These are phyloP conservation scores for Mortierella sp. DNA, from an alignment of 371 early-diverging fungal species.

Conservation along the genomic window DNA sequence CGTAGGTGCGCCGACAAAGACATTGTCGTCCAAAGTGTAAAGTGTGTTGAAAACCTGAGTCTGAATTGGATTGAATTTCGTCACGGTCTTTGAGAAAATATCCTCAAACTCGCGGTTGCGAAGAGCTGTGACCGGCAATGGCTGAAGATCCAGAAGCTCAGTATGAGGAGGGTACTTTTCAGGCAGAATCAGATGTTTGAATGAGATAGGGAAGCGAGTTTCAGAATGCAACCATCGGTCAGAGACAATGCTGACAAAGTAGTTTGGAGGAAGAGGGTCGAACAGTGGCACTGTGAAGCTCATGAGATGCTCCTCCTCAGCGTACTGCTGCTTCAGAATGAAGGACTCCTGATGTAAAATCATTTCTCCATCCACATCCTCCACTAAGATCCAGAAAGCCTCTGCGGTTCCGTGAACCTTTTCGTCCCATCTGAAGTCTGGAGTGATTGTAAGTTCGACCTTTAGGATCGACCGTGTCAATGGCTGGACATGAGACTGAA, in stretches of 20 bases:
- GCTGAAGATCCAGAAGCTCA: constrained; percentile 93
- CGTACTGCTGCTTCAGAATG: constrained; percentile 83
- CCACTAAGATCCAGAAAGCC: constrained; percentile 94
- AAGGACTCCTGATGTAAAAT: constrained; percentile 92
- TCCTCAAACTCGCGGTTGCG: constrained; percentile 79
- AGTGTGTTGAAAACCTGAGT: constrained; percentile 95
- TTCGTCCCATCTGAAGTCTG: constrained; percentile 95
- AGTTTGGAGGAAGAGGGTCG: constrained; percentile 96
- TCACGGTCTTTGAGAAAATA: constrained; percentile 72
- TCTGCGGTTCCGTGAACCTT: constrained; percentile 88
- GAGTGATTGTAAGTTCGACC: constrained; percentile 91
- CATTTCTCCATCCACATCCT: constrained; percentile 93
- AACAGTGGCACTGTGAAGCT: constrained; percentile 95
- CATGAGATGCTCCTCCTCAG: constrained; percentile 76
- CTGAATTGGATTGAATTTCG: constrained; percentile 97
- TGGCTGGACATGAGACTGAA: constrained; percentile 93
- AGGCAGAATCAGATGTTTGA: constrained; percentile 92
- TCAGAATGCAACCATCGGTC: constrained; percentile 97
- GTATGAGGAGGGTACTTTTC: constrained; percentile 95
- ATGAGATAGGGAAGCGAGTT: constrained; percentile 91
- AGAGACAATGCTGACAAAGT: constrained; percentile 90
- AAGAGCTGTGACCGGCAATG: constrained; percentile 85
- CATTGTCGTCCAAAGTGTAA: constrained; percentile 92
- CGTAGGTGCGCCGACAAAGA: constrained; percentile 96
- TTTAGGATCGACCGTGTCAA: constrained; percentile 90